A percentile compares a stretch with the other conserved stretches of the same genome.
Evolutionary conservation across 1,139 yeast species (phyloP).

Genomic region (Saccharomyces pastorianus): DNA sequence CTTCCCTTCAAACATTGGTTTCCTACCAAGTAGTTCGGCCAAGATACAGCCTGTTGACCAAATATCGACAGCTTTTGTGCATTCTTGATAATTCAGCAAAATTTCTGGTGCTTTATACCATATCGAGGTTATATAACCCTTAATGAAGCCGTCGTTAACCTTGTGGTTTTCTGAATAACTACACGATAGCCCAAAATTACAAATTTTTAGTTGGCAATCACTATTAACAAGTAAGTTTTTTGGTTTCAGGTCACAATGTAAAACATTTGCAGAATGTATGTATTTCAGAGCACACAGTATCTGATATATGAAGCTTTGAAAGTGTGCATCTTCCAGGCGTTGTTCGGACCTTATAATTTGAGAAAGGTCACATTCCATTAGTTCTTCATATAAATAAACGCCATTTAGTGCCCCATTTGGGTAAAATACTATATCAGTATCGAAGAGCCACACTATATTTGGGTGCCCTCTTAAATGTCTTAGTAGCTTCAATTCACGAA

Average conservation of each 20-base stretch:
- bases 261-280: conserved; percentile 88
- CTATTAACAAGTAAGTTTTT: conserved; percentile 87
- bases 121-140: conserved; percentile 93
- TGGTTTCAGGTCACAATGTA: conserved; percentile 89
- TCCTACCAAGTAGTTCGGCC: conserved; percentile 85
- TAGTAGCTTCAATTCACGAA: conserved; percentile 75
- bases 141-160: conserved; percentile 79
- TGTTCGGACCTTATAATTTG: conserved; percentile 90
- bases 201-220: conserved; percentile 87
- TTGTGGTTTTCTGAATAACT: conserved; percentile 80
- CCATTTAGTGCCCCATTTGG: conserved; percentile 64
- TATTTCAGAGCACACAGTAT: conserved; percentile 84
- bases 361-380: conserved; percentile 97
- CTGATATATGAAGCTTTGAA: conserved; percentile 84
- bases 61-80: conserved; percentile 88
- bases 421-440: conserved; percentile 63
- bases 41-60: conserved; percentile 96
- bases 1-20: conserved; percentile 84
- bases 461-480: conserved; percentile 88
- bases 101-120: conserved; percentile 22
- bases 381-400: conserved; percentile 79
- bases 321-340: conserved; percentile 87
- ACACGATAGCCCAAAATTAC: conserved; percentile 92
- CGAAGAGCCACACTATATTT: conserved; percentile 86
- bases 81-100: conserved; percentile 44